These are phyloP conservation scores for Phalaenopsis equestris DNA, from an alignment of 106 monocot species.

Conservation along the genomic window DNA sequence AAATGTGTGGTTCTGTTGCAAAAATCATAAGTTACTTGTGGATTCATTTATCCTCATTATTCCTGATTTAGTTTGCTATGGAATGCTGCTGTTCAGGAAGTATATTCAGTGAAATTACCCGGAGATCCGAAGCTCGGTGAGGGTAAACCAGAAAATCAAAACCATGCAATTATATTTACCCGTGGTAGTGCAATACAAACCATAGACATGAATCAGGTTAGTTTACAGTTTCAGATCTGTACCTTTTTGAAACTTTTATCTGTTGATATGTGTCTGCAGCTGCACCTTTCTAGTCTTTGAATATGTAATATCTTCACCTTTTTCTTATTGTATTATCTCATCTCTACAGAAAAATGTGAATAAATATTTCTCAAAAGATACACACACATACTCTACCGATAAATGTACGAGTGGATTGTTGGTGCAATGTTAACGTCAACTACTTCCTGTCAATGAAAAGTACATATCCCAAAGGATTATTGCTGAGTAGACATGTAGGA, in stretches of 20 bases:
- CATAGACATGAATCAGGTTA: constrained; percentile 96
- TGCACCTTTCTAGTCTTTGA: background rate
- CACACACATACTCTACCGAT: too few species aligned
- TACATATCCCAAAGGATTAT: background rate
- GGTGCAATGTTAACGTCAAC: background rate
- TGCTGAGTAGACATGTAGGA: background rate
- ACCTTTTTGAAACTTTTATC: background rate
- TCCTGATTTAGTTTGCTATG: background rate
- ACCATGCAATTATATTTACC: constrained; percentile 88
- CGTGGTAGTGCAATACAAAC: constrained; percentile 87
- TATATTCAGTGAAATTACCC: constrained; percentile 79
- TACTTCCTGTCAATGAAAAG: background rate
- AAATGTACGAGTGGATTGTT: background rate
- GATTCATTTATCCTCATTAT: background rate
- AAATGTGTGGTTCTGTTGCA: background rate
- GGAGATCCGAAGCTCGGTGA: constrained; percentile 94
- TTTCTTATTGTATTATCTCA: background rate
- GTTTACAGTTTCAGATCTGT: background rate
- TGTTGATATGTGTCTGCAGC: background rate
- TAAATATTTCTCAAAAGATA: too few species aligned
- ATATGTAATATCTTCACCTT: background rate
- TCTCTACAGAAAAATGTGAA: background rate
- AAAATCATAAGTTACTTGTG: background rate
- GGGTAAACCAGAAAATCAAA: constrained; percentile 96
- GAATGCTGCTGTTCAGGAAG: constrained; percentile 42